Evolutionary conservation across 192 early-diverging fungal genomes (phyloP).

Genomic region (Umbelopsis ramanniana): DNA sequence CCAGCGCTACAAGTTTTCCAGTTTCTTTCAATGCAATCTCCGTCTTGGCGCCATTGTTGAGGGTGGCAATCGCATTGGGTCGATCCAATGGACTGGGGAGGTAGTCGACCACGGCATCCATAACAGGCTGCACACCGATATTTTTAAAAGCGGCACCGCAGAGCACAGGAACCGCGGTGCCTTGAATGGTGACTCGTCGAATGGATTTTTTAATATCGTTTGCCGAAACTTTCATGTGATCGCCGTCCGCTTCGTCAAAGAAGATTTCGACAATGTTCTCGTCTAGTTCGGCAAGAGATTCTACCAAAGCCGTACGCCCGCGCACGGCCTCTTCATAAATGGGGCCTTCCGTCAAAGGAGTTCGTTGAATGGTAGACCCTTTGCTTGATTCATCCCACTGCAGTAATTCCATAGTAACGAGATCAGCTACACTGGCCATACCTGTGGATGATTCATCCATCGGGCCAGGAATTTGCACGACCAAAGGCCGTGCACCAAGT

Average conservation of each 20-base stretch:
- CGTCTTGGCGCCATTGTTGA: slow-evolving; percentile 43
- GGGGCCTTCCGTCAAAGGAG: slow-evolving; percentile 39
- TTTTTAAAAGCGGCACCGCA: slow-evolving; percentile 89
- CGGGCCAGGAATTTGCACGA: slow-evolving; percentile 70
- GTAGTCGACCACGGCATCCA: slow-evolving; percentile 88
- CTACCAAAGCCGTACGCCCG: slow-evolving; percentile 76
- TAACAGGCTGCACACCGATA: slow-evolving; percentile 89
- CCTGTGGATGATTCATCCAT: slow-evolving; percentile 48
- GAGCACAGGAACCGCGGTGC: slow-evolving; percentile 80
- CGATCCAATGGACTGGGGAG: slow-evolving; percentile 81
- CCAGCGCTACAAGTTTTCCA: slow-evolving; percentile 80
- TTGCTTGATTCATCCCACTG: slow-evolving; percentile 60
- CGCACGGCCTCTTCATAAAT: slow-evolving; percentile 51
- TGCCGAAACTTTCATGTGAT: slow-evolving; percentile 70
- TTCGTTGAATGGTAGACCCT: slow-evolving; percentile 46
- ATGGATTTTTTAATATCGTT: slow-evolving; percentile 68
- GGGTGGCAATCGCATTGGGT: slow-evolving; percentile 61
- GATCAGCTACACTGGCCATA: slow-evolving; percentile 72
- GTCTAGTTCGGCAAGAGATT: slow-evolving; percentile 82
- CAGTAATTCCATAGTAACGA: slow-evolving; percentile 72
- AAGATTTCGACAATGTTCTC: slow-evolving; percentile 85
- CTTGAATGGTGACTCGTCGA: slow-evolving; percentile 70
- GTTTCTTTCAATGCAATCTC: slow-evolving; percentile 51
- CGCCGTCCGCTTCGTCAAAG: slow-evolving; percentile 69
- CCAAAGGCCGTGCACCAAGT: slow-evolving; percentile 65